These are phyloP conservation scores for Euphrasia arctica DNA, from an alignment of 305 asterid species.

Conservation along the genomic window DNA sequence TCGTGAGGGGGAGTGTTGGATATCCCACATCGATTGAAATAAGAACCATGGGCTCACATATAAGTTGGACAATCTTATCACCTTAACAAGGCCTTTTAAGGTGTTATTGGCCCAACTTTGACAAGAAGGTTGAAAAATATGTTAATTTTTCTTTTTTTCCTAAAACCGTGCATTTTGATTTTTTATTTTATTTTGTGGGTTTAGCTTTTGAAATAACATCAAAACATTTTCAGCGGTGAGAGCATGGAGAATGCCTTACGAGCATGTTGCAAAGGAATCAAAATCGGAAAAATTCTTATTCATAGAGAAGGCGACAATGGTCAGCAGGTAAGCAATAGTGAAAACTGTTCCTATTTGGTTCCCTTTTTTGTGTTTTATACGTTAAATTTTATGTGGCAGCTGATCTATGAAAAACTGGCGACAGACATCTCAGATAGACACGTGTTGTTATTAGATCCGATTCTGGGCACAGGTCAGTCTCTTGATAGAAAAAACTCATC, in stretches of 20 bases:
- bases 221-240: slow-evolving; percentile 27
- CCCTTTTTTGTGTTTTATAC: slow-evolving; percentile 1
- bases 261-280: slow-evolving; percentile 92
- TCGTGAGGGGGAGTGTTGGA: no score
- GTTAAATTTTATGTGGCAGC: slow-evolving; percentile 46
- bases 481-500: not conserved
- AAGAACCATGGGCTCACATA: no score
- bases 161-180: not conserved
- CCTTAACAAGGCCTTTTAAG: no score
- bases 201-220: no score
- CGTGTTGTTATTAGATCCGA: slow-evolving; percentile 81
- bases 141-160: no score
- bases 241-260: slow-evolving; percentile 96
- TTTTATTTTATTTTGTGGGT: not conserved
- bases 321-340: slow-evolving; percentile 49
- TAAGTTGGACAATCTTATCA: no score
- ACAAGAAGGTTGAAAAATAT: slow-evolving; percentile 54
- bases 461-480: slow-evolving; percentile 80
- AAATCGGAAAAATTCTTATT: slow-evolving; percentile 86
- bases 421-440: slow-evolving; percentile 81
- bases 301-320: slow-evolving; percentile 92
- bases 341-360: no score
- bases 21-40: no score
- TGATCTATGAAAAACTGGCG: slow-evolving; percentile 85
- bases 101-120: no score